phyloP scores from a whole-genome alignment of 768 basidiomycete species.

The Suillus subluteus region DNA sequence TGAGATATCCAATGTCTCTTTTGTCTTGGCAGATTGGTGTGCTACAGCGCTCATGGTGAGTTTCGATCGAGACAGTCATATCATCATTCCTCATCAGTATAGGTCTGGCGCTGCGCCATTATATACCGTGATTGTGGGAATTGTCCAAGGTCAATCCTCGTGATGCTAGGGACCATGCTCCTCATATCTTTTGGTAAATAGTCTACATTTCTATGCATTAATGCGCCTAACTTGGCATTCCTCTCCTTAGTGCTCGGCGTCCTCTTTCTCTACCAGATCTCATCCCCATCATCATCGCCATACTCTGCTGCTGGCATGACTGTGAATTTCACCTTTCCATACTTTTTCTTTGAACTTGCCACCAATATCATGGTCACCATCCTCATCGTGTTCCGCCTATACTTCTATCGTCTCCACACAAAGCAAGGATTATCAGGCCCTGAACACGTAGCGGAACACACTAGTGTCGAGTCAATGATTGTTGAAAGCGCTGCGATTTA shows the following conservation, averaged over 20 bases:
- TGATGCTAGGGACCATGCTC: constrained; percentile 26
- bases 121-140: constrained; percentile 27
- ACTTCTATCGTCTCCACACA: constrained; percentile 29
- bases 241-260: constrained; percentile 23
- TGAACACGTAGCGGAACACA: constrained; percentile 27
- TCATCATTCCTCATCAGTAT: not conserved
- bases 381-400: constrained; percentile 30
- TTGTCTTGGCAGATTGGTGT: constrained; percentile 34
- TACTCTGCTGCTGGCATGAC: constrained; percentile 18
- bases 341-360: constrained; percentile 29
- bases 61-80: not conserved
- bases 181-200: constrained; percentile 29
- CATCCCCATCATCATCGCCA: constrained; percentile 32
- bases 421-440: constrained; percentile 22
- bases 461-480: constrained; percentile 29
- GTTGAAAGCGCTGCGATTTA: constrained; percentile 35
- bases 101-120: constrained; percentile 35
- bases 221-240: not conserved
- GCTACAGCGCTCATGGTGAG: constrained; percentile 29
- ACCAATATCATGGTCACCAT: constrained; percentile 29
- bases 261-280: constrained; percentile 29
- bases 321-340: constrained; percentile 33
- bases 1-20: constrained; percentile 28
- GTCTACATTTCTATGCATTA: not conserved
- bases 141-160: constrained; percentile 21